Conservation (phyloP, 1,284 basidiomycete genomes). For the Calocybe gambosa region DNA sequence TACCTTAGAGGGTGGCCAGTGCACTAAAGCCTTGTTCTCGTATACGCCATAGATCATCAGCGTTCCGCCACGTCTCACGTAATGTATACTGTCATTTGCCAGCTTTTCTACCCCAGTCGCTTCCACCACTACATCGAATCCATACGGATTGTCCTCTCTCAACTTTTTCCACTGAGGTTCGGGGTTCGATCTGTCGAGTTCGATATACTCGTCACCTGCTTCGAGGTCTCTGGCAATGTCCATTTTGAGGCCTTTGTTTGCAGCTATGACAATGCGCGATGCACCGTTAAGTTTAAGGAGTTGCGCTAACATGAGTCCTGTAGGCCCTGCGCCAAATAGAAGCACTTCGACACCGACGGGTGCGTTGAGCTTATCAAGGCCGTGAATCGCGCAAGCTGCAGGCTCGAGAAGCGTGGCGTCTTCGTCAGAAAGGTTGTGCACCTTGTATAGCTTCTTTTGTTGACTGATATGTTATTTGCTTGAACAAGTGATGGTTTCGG, state of each 20-base stretch:
- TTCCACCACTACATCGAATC: slow-evolving; percentile 87
- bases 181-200: slow-evolving; percentile 72
- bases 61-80: slow-evolving; percentile 75
- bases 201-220: slow-evolving; percentile 78
- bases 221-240: slow-evolving; percentile 73
- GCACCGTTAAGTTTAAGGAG: slow-evolving; percentile 83
- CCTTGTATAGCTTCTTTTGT: slow-evolving; percentile 75
- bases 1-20: slow-evolving; percentile 71
- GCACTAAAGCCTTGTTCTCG: slow-evolving; percentile 68
- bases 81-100: slow-evolving; percentile 78
- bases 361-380: slow-evolving; percentile 77
- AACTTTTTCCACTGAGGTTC: slow-evolving; percentile 73
- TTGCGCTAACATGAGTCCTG: slow-evolving; percentile 78
- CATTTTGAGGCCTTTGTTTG: slow-evolving; percentile 86
- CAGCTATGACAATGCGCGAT: slow-evolving; percentile 68
- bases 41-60: slow-evolving; percentile 77
- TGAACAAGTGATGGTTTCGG: not conserved
- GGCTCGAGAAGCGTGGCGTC: slow-evolving; percentile 85
- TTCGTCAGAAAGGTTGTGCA: slow-evolving; percentile 79
- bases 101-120: slow-evolving; percentile 82
- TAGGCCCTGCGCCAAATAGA: slow-evolving; percentile 73
- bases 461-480: slow-evolving; percentile 30
- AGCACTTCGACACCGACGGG: slow-evolving; percentile 77
- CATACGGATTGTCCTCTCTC: slow-evolving; percentile 76
- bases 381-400: slow-evolving; percentile 87